Conservation (phyloP, 108 stramenopile species). For the Parietichytrium sp. region DNA sequence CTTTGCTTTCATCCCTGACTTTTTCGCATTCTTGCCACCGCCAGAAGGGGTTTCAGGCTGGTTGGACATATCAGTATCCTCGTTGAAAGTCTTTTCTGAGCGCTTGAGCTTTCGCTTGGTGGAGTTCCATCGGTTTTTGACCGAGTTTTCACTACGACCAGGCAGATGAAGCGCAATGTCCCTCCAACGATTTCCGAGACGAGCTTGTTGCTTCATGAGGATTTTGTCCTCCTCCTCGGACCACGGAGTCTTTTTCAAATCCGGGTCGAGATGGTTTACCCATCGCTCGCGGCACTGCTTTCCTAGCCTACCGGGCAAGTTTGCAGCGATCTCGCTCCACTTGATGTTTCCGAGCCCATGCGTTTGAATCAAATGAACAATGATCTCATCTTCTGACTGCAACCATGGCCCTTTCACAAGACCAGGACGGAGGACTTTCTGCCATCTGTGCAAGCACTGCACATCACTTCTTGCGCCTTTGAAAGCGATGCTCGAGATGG, state of each 20-base stretch:
- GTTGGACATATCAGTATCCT: too few species aligned
- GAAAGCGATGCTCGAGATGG: constrained; percentile 50
- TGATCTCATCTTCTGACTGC: constrained; percentile 59
- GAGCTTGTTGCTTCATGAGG: constrained; percentile 62
- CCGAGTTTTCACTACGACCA: constrained; percentile 65
- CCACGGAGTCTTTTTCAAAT: constrained; percentile 48
- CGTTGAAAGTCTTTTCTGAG: too few species aligned
- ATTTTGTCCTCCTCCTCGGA: constrained; percentile 50
- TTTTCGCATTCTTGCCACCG: neutral
- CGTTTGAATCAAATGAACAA: constrained; percentile 17
- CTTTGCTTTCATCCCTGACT: neutral
- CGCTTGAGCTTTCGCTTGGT: constrained; percentile 28
- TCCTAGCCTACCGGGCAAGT: constrained; percentile 24
- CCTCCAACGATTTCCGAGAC: constrained; percentile 76
- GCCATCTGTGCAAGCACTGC: constrained; percentile 89
- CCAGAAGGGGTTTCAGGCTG: neutral
- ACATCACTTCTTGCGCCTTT: constrained; percentile 52
- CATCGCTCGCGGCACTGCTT: constrained; percentile 50
- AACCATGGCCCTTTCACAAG: constrained; percentile 76
- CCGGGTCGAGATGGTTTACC: constrained; percentile 51
- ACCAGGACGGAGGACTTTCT: constrained; percentile 82
- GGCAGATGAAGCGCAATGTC: constrained; percentile 81
- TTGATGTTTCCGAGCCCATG: constrained; percentile 39
- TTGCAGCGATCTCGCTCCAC: constrained; percentile 26
- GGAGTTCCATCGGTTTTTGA: constrained; percentile 56